Evolutionary conservation across 176 grass and related monocot species (phyloP).

Genomic region (Carex pumila): DNA sequence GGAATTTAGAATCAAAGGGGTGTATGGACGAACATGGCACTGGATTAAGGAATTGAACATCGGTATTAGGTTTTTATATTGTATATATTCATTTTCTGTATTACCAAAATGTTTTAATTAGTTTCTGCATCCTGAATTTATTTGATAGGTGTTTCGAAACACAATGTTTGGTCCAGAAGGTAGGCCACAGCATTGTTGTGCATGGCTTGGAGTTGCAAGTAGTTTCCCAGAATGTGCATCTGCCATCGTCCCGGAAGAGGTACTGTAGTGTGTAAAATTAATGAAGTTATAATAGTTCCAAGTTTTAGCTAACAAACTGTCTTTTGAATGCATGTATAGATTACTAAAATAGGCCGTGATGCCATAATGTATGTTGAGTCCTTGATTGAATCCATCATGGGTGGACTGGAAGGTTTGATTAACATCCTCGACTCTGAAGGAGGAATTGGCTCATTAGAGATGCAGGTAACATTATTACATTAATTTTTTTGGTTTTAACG

Average conservation of each 20-base stretch:
- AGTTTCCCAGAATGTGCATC: constrained; percentile 99
- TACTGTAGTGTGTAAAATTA: constrained; percentile 10
- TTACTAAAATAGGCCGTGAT: constrained; percentile 91
- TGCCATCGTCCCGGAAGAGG: constrained; percentile 84
- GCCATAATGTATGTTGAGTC: constrained; percentile 94
- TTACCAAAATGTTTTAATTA: not conserved
- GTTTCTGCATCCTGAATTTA: constrained; percentile 16
- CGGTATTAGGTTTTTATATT: not conserved
- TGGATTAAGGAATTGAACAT: not conserved
- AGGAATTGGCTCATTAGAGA: constrained; percentile 95
- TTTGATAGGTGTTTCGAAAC: constrained; percentile 80
- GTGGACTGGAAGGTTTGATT: constrained; percentile 95
- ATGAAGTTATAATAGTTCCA: not conserved
- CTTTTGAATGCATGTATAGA: constrained; percentile 25
- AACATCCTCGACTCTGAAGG: constrained; percentile 98
- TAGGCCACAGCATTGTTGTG: constrained; percentile 88
- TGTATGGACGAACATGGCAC: not conserved
- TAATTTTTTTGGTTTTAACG: constrained; percentile 8
- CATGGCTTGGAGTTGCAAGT: constrained; percentile 97
- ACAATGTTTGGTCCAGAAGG: constrained; percentile 99
- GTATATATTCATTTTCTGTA: not conserved
- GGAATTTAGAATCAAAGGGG: not conserved
- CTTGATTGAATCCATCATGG: constrained; percentile 98
- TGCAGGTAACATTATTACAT: constrained; percentile 66
- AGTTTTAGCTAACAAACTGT: not conserved